phyloP scores from a whole-genome alignment of 2,329 filamentous ascomycete genomes.

The Aschersonia sp. region DNA sequence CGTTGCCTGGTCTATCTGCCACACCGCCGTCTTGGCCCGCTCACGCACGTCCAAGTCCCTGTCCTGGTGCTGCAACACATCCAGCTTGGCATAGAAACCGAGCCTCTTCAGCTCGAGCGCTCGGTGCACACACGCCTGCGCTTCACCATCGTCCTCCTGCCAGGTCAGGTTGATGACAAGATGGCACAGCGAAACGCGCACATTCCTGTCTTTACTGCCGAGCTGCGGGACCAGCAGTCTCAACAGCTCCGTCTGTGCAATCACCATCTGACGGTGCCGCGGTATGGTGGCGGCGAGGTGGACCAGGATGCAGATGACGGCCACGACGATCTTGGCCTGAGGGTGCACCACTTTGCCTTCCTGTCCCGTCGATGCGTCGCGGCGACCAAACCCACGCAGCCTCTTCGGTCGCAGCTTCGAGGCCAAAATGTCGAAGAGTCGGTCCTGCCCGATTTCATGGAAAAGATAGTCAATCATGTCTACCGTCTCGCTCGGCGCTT shows the following conservation, averaged over 20 bases:
- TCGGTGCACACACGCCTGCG: constrained; percentile 48
- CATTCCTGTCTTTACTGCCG: constrained; percentile 53
- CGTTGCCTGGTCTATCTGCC: constrained; percentile 45
- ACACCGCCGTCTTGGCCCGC: constrained; percentile 63
- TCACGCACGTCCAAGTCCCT: constrained; percentile 70
- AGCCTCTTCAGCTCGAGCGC: constrained; percentile 54
- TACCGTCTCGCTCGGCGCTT: constrained; percentile 33
- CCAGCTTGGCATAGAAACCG: constrained; percentile 54
- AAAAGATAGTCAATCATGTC: constrained; percentile 81
- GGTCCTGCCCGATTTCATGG: constrained; percentile 56
- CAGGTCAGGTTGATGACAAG: constrained; percentile 76
- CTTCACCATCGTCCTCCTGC: constrained; percentile 59
- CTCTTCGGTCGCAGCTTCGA: constrained; percentile 57
- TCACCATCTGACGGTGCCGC: constrained; percentile 61
- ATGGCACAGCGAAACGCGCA: constrained; percentile 70
- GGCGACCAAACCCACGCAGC: constrained; percentile 36
- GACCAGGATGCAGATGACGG: constrained; percentile 69
- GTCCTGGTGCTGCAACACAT: constrained; percentile 48
- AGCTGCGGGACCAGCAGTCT: constrained; percentile 60
- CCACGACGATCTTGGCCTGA: constrained; percentile 56
- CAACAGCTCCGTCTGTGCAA: constrained; percentile 64
- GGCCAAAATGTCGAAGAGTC: constrained; percentile 67
- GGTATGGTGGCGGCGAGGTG: constrained; percentile 77
- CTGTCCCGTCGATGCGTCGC: constrained; percentile 14
- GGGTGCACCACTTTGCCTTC: constrained; percentile 40